phyloP scores from a whole-genome alignment of 768 basidiomycete species.

The Clavulina sp. region DNA sequence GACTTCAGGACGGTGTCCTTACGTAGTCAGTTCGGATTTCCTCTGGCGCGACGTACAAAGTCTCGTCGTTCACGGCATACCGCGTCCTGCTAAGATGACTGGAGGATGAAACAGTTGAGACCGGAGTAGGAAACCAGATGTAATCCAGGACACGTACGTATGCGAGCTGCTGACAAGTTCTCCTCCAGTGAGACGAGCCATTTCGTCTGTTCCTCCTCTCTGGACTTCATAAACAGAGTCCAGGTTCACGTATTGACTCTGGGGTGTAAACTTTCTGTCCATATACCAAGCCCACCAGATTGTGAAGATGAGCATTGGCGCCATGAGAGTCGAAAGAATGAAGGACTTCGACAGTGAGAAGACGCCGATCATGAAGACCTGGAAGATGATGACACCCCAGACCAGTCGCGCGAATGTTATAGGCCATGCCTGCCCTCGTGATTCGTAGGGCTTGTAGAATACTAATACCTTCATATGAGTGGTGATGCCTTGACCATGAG shows the following conservation, averaged over 20 bases:
- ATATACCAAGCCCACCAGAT: conserved; percentile 70
- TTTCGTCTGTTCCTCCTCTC: conserved; percentile 68
- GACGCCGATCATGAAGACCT: conserved; percentile 92
- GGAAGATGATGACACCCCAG: conserved; percentile 85
- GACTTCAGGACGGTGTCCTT: conserved; percentile 13
- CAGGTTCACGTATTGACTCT: conserved; percentile 70
- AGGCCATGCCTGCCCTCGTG: conserved; percentile 94
- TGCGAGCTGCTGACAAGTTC: conserved; percentile 83
- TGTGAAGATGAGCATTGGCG: conserved; percentile 61
- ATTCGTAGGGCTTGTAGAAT: conserved; percentile 97
- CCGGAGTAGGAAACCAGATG: background rate
- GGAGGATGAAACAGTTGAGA: conserved; percentile 3
- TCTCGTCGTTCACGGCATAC: conserved; percentile 89
- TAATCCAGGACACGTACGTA: conserved; percentile 32
- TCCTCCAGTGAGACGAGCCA: conserved; percentile 53
- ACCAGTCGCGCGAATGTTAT: conserved; percentile 84
- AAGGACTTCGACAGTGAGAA: conserved; percentile 56
- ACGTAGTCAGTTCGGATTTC: conserved; percentile 86
- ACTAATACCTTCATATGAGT: conserved; percentile 34
- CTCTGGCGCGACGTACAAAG: conserved; percentile 86
- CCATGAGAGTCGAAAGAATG: conserved; percentile 41
- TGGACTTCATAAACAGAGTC: conserved; percentile 81
- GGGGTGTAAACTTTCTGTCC: conserved; percentile 42
- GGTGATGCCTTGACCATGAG: no score
- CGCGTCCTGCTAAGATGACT: conserved; percentile 73